Evolutionary conservation across 2,329 filamentous ascomycete genomes (phyloP).

Genomic region (Trichoderma sp.): DNA sequence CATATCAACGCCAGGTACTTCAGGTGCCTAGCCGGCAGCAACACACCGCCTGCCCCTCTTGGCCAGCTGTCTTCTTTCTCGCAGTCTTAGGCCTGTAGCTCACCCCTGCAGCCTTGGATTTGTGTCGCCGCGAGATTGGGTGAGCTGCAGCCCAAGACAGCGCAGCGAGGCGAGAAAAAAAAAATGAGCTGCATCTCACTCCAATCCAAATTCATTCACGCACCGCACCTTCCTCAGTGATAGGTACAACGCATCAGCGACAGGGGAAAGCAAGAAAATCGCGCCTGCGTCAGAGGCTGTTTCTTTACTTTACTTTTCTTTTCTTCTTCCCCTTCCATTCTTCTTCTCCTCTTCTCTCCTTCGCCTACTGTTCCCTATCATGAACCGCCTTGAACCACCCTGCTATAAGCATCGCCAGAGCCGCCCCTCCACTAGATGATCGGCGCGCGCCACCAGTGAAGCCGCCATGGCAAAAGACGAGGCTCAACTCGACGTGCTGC

Average conservation of each 20-base stretch:
- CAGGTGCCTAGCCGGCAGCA: background rate
- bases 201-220: slow-evolving; percentile 6
- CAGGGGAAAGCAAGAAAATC: background rate
- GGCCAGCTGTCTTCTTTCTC: background rate
- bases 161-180: slow-evolving; percentile 25
- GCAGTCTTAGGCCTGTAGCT: slow-evolving; percentile 1
- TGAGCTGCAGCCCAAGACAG: slow-evolving; percentile 23
- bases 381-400: slow-evolving; percentile 14
- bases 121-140: slow-evolving; percentile 26
- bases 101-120: slow-evolving; percentile 24
- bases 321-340: background rate
- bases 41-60: slow-evolving; percentile 25
- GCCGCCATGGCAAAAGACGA: slow-evolving; percentile 36
- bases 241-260: slow-evolving; percentile 9
- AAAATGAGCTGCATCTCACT: slow-evolving; percentile 18
- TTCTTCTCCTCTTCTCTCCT: background rate
- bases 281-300: background rate
- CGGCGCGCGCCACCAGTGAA: slow-evolving; percentile 25
- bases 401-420: slow-evolving; percentile 10
- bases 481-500: slow-evolving; percentile 34
- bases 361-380: background rate
- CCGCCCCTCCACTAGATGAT: slow-evolving; percentile 23
- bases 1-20: background rate
- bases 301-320: background rate
- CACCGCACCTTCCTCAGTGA: background rate